These are phyloP conservation scores for Besnoitia besnoiti DNA, from an alignment of 169 alveolate species.

Conservation along the genomic window DNA sequence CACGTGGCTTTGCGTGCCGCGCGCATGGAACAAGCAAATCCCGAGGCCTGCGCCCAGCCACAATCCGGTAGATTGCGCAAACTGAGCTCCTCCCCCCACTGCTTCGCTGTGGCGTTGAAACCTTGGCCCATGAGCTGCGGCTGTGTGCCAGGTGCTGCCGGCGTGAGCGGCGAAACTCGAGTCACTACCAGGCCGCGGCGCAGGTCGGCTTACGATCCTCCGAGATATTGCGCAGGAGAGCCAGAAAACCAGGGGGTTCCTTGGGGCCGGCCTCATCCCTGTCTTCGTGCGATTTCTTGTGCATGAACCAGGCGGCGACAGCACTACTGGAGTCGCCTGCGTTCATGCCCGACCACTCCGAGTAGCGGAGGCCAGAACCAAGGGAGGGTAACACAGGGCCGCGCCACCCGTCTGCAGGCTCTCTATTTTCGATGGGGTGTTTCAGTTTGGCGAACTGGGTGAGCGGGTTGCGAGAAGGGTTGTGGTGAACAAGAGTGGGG, in stretches of 20 bases:
- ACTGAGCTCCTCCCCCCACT: too few relatives aligned
- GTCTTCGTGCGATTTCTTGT: slow-evolving; percentile 15
- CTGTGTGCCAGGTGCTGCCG: too few relatives aligned
- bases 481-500: not conserved
- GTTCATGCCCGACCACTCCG: not conserved
- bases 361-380: not conserved
- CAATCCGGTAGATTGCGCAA: too few relatives aligned
- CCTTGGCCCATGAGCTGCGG: too few relatives aligned
- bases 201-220: not conserved
- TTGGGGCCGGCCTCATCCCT: not conserved
- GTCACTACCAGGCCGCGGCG: too few relatives aligned
- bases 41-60: too few relatives aligned
- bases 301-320: not conserved
- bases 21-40: too few relatives aligned
- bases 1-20: too few relatives aligned
- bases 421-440: not conserved
- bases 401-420: slow-evolving; percentile 7
- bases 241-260: not conserved
- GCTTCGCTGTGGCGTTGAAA: too few relatives aligned
- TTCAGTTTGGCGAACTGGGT: not conserved
- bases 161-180: too few relatives aligned
- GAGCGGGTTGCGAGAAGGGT: slow-evolving; percentile 1
- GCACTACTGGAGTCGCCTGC: not conserved
- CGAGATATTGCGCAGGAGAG: not conserved
- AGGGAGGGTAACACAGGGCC: not conserved